Percentiles rank a stretch among this genome's conserved stretches.
phyloP scores from a whole-genome alignment of 2,329 filamentous ascomycete species.

The Cercospora sp. region DNA sequence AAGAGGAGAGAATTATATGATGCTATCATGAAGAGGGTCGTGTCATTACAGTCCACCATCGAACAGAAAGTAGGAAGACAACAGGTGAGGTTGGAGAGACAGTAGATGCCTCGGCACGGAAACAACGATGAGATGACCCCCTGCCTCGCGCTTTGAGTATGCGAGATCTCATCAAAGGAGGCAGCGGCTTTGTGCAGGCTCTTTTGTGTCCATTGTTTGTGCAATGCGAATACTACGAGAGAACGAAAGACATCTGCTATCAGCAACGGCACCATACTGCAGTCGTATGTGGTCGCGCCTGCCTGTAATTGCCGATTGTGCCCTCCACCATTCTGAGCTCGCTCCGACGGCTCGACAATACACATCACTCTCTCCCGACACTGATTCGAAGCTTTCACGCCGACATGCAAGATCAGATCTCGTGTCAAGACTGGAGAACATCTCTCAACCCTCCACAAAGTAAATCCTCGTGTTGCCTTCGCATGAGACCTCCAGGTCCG shows the following conservation, averaged over 20 bases:
- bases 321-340: background rate
- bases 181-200: background rate
- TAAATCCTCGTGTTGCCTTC: background rate
- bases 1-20: background rate
- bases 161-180: background rate
- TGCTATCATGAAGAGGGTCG: background rate
- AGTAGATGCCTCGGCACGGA: background rate
- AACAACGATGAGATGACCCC: background rate
- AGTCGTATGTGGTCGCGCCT: background rate
- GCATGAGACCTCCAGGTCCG: background rate
- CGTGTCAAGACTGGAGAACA: background rate
- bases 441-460: background rate
- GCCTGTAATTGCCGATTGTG: background rate
- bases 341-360: background rate
- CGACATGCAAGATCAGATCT: background rate
- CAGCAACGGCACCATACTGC: background rate
- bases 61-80: background rate
- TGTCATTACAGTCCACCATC: background rate
- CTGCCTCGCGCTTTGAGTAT: background rate
- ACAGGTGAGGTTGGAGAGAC: background rate
- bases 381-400: background rate
- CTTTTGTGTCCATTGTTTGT: background rate
- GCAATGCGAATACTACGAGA: background rate
- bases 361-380: background rate
- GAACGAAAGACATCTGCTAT: background rate